Evolutionary conservation across 2,329 filamentous ascomycete genomes (phyloP).

Genomic region (Xylariaceae sp.): DNA sequence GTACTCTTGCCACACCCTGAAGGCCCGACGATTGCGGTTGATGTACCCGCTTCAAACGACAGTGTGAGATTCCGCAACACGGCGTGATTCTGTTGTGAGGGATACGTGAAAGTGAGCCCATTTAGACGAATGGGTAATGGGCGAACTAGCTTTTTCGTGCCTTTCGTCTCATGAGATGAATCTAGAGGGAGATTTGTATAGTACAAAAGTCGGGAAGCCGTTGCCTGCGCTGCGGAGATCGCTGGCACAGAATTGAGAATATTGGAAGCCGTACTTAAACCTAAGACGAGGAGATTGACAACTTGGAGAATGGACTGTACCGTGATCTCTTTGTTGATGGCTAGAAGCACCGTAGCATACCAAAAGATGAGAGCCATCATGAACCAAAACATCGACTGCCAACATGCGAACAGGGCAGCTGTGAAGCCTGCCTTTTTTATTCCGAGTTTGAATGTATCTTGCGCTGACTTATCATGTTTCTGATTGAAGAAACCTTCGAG

Average conservation of each 20-base stretch:
- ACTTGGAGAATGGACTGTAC: conserved; percentile 73
- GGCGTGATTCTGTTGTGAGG: conserved; percentile 53
- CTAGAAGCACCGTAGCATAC: conserved; percentile 74
- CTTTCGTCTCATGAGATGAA: conserved; percentile 64
- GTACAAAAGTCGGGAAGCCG: conserved; percentile 74
- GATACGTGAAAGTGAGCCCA: conserved; percentile 75
- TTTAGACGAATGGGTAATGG: conserved; percentile 59
- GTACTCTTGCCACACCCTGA: conserved; percentile 95
- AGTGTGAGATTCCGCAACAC: conserved; percentile 73
- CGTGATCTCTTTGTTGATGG: conserved; percentile 50
- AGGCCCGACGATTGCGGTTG: conserved; percentile 79
- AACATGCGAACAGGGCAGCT: conserved; percentile 78
- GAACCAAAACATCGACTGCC: conserved; percentile 74
- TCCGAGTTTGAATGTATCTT: conserved; percentile 64
- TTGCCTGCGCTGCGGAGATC: conserved; percentile 75
- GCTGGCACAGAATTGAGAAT: conserved; percentile 81
- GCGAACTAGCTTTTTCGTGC: conserved; percentile 43
- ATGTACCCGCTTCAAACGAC: conserved; percentile 66
- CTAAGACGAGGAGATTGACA: conserved; percentile 84
- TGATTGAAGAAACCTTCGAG: conserved; percentile 74
- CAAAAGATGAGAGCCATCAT: conserved; percentile 83
- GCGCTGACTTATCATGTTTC: conserved; percentile 64
- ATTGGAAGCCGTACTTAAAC: conserved; percentile 73
- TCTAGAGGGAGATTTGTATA: conserved; percentile 66
- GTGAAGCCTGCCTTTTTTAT: conserved; percentile 69